Evolutionary conservation across 176 grass and related monocot genomes (phyloP), one percentile per base, ranked within the genome.

Genomic region (Guadua angustifolia): DNA sequence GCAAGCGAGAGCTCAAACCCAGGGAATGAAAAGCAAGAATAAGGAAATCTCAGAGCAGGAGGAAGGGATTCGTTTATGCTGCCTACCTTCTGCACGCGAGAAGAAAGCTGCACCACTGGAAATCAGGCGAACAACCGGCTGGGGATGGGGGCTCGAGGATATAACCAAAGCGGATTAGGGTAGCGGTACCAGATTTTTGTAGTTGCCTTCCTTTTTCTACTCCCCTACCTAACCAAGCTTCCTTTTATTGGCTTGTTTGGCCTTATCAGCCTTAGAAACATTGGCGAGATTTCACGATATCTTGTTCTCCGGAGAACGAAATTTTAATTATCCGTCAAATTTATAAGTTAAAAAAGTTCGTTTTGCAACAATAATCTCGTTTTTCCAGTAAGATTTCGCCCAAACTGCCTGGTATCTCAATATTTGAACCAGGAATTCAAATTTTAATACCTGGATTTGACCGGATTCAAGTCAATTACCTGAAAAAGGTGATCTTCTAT

Each of bases 121-220:
- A 70, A 85, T 69, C 82, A 18, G 52, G 74, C 74, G 67, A 65
- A 64, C 45, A 51, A 43, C 3, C 22, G 1, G 25, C 1, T 11
- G 61, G 19, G 79, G 75, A 29, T 1, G 29, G 71, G 80, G 71
- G 84, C 88, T 90, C 74, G 88, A 87, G 76, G 88, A 87, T 87
- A 79, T 43, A 42, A 24, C 51, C 50, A 26, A 60, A 82, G 69
- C 43, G 45, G 83, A 82, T 77, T 82, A 80, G 75, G 39, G 78
- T 12, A 45, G 35, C 60, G 39, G 71, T 14, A 40, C 10, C 13
- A 53, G 56, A 72, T 50, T 85, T 84, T 89, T 85, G 29, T 29
- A 29, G 29, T 47, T 49, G 15, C 15, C 50, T 70, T 65, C 24
- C 46, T 84, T 65, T 78, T 72, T 83, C 66, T 71, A 62, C 74